phyloP scores from a whole-genome alignment of 1,284 basidiomycete genomes.

The Boletus sp. region DNA sequence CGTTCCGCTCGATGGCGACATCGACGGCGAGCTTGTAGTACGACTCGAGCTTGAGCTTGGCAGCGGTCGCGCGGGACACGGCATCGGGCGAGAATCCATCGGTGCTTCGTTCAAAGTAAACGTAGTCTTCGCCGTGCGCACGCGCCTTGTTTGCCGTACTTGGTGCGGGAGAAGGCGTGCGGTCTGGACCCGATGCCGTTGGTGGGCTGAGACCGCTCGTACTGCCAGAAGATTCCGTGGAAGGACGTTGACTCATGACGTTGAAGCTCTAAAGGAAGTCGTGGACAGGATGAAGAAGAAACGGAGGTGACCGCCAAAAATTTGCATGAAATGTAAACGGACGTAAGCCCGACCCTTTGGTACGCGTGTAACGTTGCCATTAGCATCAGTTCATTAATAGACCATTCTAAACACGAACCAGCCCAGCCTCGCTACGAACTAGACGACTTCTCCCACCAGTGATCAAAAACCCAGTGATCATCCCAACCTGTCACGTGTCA shows the following conservation, averaged over 20 bases:
- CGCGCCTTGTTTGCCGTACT: slow-evolving; percentile 30
- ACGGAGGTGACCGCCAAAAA: slow-evolving; percentile 13
- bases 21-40: slow-evolving; percentile 96
- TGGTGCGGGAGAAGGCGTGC: slow-evolving; percentile 30
- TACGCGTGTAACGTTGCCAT: slow-evolving; percentile 7
- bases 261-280: slow-evolving; percentile 9
- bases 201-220: slow-evolving; percentile 17
- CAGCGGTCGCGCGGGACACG: slow-evolving; percentile 88
- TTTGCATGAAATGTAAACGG: slow-evolving; percentile 14
- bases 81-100: slow-evolving; percentile 83
- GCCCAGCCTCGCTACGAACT: background rate
- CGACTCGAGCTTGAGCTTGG: slow-evolving; percentile 96
- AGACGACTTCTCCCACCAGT: background rate
- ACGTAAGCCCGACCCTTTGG: slow-evolving; percentile 27
- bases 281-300: slow-evolving; percentile 6
- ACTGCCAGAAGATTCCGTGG: slow-evolving; percentile 25
- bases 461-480: too few species aligned
- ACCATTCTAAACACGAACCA: background rate
- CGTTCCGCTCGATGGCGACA: slow-evolving; percentile 75
- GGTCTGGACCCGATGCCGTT: slow-evolving; percentile 22
- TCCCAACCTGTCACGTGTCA: slow-evolving; percentile 2
- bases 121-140: slow-evolving; percentile 72
- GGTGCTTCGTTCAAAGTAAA: slow-evolving; percentile 92
- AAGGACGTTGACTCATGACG: slow-evolving; percentile 31
- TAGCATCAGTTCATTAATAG: background rate